phyloP scores from a whole-genome alignment of 768 basidiomycete genomes.

The Gloeopeniophorella convolvens region DNA sequence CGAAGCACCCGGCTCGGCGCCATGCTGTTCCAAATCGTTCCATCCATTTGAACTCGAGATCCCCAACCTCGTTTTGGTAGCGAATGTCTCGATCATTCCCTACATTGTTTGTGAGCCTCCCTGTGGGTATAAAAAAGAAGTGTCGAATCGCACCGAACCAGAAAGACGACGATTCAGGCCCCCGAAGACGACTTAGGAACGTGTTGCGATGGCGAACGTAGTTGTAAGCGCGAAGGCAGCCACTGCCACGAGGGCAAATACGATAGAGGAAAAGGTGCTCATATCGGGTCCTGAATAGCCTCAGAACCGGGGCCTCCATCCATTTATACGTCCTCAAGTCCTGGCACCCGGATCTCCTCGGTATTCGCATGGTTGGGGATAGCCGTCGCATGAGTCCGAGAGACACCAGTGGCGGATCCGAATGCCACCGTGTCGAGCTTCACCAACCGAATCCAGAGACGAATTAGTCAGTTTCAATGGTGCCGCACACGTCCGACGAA shows the following conservation, averaged over 20 bases:
- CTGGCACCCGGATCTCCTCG: no score
- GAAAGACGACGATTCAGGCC: not conserved
- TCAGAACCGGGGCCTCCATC: no score
- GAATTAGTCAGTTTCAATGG: no score
- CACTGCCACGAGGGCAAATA: not conserved
- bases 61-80: constrained; percentile 19
- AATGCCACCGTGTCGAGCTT: no score
- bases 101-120: not conserved
- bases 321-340: no score
- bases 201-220: not conserved
- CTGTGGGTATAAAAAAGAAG: not conserved
- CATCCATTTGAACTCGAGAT: constrained; percentile 17
- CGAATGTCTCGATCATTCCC: not conserved
- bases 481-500: no score
- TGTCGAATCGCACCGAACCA: not conserved
- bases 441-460: no score
- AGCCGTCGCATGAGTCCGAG: no score
- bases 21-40: constrained; percentile 21
- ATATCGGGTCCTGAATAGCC: no score
- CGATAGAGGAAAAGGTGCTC: no score
- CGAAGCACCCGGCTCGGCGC: constrained; percentile 18
- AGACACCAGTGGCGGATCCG: no score
- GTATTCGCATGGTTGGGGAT: no score
- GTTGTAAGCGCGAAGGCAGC: not conserved
- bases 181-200: not conserved